Base-by-base conservation (phyloP, 257 asterid species). In the Jacaranda mimosifolia region DNA sequence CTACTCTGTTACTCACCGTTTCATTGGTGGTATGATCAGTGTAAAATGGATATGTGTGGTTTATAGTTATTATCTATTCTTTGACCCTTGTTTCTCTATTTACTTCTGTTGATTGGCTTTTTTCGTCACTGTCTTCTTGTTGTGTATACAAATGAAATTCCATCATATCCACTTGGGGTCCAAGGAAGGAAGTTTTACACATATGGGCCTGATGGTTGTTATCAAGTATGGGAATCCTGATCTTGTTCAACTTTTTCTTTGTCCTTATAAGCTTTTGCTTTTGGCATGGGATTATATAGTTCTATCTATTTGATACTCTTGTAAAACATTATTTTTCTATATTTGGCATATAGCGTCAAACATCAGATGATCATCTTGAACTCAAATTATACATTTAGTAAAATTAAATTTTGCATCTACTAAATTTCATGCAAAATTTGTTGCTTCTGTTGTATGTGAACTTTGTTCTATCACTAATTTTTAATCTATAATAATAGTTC, bases 121-220 rank as follows among this genome's bases (percentile, higher is more conserved):
- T 68, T 17, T 39, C 13, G 35, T 46, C 48, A 32, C 26, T 13
- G 10, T 26, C 45, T 26, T 26, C 32, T 55, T 76, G 42, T 57
- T 46, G 43, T 42, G 5, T 74, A 9, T 17, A 52, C 63, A 58
- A 46, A 58, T 68, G 78, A 69, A 42, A 59, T 57, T 53, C 63
- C 56, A 19, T 26, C 86, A 90, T 92, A 88, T 76, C 75, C 88
- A n/a, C 91, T 90, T 69, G 96, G 96, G n/a, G 85, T 90, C 83
- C 96, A 90, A 79, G 96, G 96, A 77, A 86, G 90, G 85, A 83
- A 86, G 82, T 84, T 86, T 75, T 60, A 76, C 59, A 68, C 77
- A 4, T 79, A 84, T 17, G 95, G 92, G 53, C 66, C 89, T 42
- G 83, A 83, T 66, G 87, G 85, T 55, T 90, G 92, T 85, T 82